Evolutionary conservation across 257 asterid genomes (phyloP), one percentile per base, ranked within the genome.

Genomic region (Capsicum pubescens): DNA sequence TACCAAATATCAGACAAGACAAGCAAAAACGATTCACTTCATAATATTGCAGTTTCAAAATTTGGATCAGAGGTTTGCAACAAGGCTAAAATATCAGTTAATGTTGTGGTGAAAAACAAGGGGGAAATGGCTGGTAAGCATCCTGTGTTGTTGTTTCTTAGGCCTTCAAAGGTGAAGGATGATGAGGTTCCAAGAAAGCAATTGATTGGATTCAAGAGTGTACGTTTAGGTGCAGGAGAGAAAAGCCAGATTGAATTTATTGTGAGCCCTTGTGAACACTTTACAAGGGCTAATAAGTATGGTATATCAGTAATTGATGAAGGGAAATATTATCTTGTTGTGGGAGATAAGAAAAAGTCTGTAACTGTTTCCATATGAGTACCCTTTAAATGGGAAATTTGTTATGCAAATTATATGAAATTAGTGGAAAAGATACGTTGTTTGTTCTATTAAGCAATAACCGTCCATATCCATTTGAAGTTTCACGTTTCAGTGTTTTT

Each of bases 291-390:
- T 80, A 67, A 90, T 66, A 87, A 85, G 87, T 83, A 89, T 36
- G 97, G 95, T 35, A 11, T 44, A 12, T 70, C 86, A 89, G 89
- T 93, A 19, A 86, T 93, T 83, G 91, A 90, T 87, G 89, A 88
- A 81, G 95, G 97, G 21, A 79, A 77, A 9, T 67, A 80, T 15
- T 71, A 85, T 79, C 84, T 93, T 12, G 59, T 84, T 19, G 92
- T 92, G 83, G 93, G 88, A 85, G 92, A 88, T 56, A 54, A 84
- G 72, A 90, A 90, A 84, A 78, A 88, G 83, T 88, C 91, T 16
- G 59, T 91, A 19, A 79, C 63, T 81, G 85, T 93, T 12, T 84
- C 83, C 16, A 39, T 90, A 16, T 90, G 86, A 64, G 48, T 44
- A 91, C 80, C 60, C 66, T 39, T 6, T 56, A 82, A 39, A 64